phyloP scores from a whole-genome alignment of 208 protist species.

The Phytomonas sp. region DNA sequence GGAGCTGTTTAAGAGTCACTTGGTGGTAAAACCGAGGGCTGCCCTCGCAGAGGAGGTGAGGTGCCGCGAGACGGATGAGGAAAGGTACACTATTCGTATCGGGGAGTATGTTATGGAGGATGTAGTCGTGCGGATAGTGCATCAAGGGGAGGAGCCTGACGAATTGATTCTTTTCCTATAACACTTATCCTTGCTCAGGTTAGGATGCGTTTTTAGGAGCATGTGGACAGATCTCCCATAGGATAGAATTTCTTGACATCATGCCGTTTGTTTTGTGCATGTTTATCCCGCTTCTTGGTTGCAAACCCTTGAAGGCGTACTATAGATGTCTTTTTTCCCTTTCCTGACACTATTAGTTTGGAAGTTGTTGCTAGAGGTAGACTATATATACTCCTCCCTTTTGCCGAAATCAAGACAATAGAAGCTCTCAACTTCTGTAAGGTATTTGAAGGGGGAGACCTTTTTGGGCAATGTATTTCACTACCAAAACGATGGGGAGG shows the following conservation, averaged over 20 bases:
- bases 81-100: neutral
- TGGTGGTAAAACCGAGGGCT: neutral
- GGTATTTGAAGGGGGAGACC: neutral
- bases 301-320: neutral
- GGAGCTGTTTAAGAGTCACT: neutral
- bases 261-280: neutral
- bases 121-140: conserved; percentile 36
- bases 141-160: conserved; percentile 61
- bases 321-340: conserved; percentile 5
- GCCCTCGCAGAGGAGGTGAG: neutral
- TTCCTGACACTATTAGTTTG: neutral
- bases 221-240: neutral
- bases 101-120: neutral
- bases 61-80: conserved; percentile 4
- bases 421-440: neutral
- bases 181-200: neutral
- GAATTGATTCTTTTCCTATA: conserved; percentile 45
- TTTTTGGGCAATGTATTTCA: neutral
- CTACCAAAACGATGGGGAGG: neutral
- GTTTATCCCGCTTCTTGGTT: neutral
- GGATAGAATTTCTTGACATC: neutral
- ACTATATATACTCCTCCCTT: conserved; percentile 12
- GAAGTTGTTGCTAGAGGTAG: neutral
- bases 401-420: conserved; percentile 4
- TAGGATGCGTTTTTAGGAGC: neutral